Percentiles rank a stretch among this genome's conserved stretches.
Evolutionary conservation across 768 basidiomycete species (phyloP).

Genomic region (Gloeostereum incarnatum): DNA sequence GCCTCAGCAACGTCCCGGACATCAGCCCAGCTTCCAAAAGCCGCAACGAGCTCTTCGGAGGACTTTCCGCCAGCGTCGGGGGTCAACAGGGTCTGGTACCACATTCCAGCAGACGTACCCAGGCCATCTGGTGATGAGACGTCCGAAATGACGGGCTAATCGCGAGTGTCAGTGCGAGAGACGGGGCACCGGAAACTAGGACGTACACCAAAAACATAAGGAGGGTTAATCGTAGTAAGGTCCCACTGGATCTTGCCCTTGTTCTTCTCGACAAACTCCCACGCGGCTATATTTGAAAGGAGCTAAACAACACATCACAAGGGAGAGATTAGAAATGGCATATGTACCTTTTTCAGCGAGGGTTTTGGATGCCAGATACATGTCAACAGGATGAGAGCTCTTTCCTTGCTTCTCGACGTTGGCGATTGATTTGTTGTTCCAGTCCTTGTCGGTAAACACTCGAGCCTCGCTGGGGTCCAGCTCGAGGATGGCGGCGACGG

Average conservation of each 20-base stretch:
- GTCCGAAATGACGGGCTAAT: too few species aligned
- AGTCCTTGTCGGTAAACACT: conserved; percentile 30
- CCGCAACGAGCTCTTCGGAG: background rate
- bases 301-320: background rate
- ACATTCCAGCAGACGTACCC: background rate
- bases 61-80: background rate
- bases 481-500: conserved; percentile 27
- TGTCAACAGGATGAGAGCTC: conserved; percentile 18
- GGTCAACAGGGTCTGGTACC: background rate
- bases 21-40: conserved; percentile 21
- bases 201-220: too few species aligned
- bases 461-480: conserved; percentile 5
- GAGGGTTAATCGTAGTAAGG: too few species aligned
- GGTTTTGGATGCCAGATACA: conserved; percentile 38
- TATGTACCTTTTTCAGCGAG: conserved; percentile 26
- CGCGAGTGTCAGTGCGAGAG: too few species aligned
- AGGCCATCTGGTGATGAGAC: too few species aligned
- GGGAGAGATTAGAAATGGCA: too few species aligned
- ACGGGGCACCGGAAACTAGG: too few species aligned
- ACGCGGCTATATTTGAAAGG: conserved; percentile 27
- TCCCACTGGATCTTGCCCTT: conserved; percentile 18
- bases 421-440: conserved; percentile 33
- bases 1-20: too few species aligned
- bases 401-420: conserved; percentile 29
- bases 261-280: conserved; percentile 31